Conservation (phyloP, 352 stramenopile genomes). For the Globisporangium canariense region DNA sequence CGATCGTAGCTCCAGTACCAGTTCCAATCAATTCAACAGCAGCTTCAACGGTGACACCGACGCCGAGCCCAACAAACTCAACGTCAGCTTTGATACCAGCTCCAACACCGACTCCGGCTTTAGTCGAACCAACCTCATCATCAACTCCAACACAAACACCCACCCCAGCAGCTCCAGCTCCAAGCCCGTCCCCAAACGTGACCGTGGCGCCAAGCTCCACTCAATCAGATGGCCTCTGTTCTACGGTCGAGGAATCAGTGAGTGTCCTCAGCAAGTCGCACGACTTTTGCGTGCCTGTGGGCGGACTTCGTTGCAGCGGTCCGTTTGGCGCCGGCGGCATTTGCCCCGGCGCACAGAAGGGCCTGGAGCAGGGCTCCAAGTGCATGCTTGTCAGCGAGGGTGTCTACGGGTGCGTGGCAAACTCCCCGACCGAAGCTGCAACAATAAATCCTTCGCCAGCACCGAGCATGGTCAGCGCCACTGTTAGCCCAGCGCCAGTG, state of each 20-base stretch:
- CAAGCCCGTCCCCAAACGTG: not conserved
- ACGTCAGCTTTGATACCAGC: not conserved
- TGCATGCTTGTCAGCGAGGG: constrained; percentile 23
- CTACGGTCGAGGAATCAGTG: constrained; percentile 21
- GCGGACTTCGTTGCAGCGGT: constrained; percentile 21
- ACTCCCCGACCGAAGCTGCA: not conserved
- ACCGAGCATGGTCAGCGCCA: not conserved
- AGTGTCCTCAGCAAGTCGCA: constrained; percentile 32
- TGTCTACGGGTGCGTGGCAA: constrained; percentile 29
- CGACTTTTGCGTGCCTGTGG: constrained; percentile 31
- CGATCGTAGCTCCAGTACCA: too few relatives aligned
- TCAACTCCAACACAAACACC: not conserved
- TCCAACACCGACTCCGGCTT: not conserved
- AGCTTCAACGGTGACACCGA: too few relatives aligned
- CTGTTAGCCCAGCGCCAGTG: not conserved
- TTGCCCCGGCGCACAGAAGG: constrained; percentile 30
- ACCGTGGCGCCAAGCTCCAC: not conserved
- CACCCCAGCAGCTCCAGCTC: not conserved
- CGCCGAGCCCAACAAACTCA: too few relatives aligned
- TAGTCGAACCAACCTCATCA: not conserved
- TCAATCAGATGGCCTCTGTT: not conserved
- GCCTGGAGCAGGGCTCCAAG: constrained; percentile 32
- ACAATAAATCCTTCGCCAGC: not conserved
- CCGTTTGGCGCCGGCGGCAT: constrained; percentile 18
- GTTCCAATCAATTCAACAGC: too few relatives aligned